Base-by-base conservation (phyloP, 306 rosid genomes). In the Luffa aegyptiaca region DNA sequence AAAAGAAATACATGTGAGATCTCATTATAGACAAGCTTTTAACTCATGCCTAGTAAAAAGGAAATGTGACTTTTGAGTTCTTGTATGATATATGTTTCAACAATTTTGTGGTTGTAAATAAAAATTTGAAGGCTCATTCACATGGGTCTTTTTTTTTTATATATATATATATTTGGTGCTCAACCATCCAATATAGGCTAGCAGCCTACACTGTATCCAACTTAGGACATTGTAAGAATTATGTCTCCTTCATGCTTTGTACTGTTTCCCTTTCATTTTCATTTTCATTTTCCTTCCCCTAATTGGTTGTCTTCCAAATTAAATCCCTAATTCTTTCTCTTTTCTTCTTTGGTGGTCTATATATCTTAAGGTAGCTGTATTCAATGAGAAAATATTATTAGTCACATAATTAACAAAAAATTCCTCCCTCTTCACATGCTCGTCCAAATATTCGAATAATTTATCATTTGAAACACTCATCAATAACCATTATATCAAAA, bases 181-280 rank as follows among this genome's bases (percentile, higher is more conserved):
- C 0, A 56, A 56, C 0, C 0, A n/a, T 56, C 62, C 10, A 9
- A 21, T 8, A 2, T 26, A 31, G 41, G 8, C 6, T 26, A 61
- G 41, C 18, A 31, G 35, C 9, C 8, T 14, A 21, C 6, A 21
- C 17, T 69, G 75, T n/a, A 42, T 69, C 53, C 75, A 69, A 66
- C 73, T 66, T 66, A 66, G 52, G 16, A 41, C 75, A 69, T 42
- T 44, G 36, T 10, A 69, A 11, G 75, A 69, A 69, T 69, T 20
- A 69, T 44, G 75, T 69, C 75, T 69, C 36, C 52, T 20, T 21
- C 75, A 69, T 69, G 75, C 75, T 69, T 69, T 44, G 17, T 44
- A 69, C 75, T 69, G 33, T 44, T 69, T 10, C 18, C 36, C 31
- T 26, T 26, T 26, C 31, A 26, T 26, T 69, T 69, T 26, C 31